Evolutionary conservation across 2,329 filamentous ascomycete genomes (phyloP), one percentile per base, ranked within the genome.

Genomic region (Bipolaris sorokiniana): DNA sequence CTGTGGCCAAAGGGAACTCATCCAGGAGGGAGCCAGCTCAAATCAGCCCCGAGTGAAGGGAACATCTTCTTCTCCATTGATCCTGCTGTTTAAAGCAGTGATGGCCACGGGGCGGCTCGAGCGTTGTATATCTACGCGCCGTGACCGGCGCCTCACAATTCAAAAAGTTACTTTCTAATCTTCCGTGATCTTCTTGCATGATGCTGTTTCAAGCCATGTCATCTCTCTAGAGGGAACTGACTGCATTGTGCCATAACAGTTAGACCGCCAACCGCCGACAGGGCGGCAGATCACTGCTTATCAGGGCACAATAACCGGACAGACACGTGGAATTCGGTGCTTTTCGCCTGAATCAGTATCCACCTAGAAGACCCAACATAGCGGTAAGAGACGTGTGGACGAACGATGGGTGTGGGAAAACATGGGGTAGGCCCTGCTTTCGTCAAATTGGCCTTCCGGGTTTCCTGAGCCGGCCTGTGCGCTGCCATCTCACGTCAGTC

Each of bases 11-110:
- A 55, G 9, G 70, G 69, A 2, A 54, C 58, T 7, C 56, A 70
- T 53, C 65, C 65, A 31, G 66, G 63, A 28, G 68, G 66, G 4
- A 68, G 59, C 40, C 67, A 70, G 37, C 62, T 68, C 2, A 67
- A 67, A 26, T 59, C 59, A 3, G 51, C 58, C 10, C 48, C 54
- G 26, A 66, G 58, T 33, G 56, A 64, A 23, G 62, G 67, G 9
- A 64, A 71, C 51, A 50, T 72, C 7, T 65, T 67, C 20, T 66
- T 73, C 26, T 68, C 28, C 64, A 59, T 58, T 22, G 33, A 51
- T 23, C 47, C 48, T 31, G 31, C n/a, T 16, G 7, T 18, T 20
- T 48, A 34, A 51, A 9, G 41, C 1, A 36, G 23, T 22, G 22
- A 28, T n/a, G 18, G 42, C 5, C n/a, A 16, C 26, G 4, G 11